A percentile compares a stretch with the other conserved stretches of the same genome.
phyloP scores from a whole-genome alignment of 768 basidiomycete genomes.

The Tricholoma flavovirens region DNA sequence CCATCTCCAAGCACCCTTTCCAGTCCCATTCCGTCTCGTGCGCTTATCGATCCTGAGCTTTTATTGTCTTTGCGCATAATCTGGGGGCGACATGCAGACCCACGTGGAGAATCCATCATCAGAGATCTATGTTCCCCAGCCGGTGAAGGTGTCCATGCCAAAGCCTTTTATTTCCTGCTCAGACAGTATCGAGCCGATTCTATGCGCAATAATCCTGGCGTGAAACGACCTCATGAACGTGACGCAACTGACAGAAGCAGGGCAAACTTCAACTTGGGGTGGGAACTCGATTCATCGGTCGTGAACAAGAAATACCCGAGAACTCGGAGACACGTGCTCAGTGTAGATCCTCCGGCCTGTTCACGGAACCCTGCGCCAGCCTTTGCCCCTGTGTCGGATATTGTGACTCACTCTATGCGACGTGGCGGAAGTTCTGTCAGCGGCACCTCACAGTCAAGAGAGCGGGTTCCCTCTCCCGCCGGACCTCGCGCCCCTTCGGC shows the following conservation, averaged over 20 bases:
- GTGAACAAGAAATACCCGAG: conserved; percentile 27
- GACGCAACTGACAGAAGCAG: conserved; percentile 20
- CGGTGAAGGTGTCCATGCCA: conserved; percentile 69
- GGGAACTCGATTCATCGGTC: conserved; percentile 29
- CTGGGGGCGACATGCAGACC: conserved; percentile 71
- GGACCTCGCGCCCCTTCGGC: conserved; percentile 40
- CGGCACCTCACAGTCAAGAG: conserved; percentile 23
- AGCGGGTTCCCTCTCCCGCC: conserved; percentile 43
- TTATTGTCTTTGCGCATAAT: conserved; percentile 76
- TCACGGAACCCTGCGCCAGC: conserved; percentile 16
- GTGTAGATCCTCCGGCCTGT: conserved; percentile 9
- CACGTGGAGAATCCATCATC: conserved; percentile 46
- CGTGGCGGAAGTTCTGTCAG: conserved; percentile 12
- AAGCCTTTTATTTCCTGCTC: conserved; percentile 86
- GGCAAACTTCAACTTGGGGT: conserved; percentile 31
- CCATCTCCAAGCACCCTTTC: conserved; percentile 67
- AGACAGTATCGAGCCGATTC: conserved; percentile 65
- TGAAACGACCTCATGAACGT: conserved; percentile 28
- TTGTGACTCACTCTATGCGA: conserved; percentile 17
- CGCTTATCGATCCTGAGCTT: conserved; percentile 71
- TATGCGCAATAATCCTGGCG: conserved; percentile 39
- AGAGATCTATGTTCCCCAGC: conserved; percentile 64
- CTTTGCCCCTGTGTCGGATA: conserved; percentile 9
- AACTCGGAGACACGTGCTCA: conserved; percentile 14
- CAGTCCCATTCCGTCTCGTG: conserved; percentile 58